Conservation (phyloP, 495 filamentous ascomycete species). For the Penicillium alfredii region DNA sequence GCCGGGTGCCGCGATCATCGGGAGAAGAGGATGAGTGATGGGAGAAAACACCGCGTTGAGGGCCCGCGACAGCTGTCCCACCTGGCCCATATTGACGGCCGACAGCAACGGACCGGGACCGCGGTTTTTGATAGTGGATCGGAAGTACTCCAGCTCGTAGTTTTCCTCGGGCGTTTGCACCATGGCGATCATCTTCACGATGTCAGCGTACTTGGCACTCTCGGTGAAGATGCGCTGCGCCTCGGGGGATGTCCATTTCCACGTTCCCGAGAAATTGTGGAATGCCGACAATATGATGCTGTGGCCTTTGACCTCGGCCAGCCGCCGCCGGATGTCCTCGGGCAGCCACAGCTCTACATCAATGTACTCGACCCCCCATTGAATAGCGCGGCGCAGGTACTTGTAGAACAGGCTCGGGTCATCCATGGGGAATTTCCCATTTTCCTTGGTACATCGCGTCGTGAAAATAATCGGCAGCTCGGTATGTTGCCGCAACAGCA, state of each 20-base stretch:
- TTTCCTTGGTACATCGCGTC: conserved; percentile 70
- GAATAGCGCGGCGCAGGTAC: conserved; percentile 70
- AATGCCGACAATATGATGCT: conserved; percentile 82
- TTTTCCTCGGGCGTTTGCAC: conserved; percentile 73
- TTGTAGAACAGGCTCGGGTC: conserved; percentile 66
- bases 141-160: conserved; percentile 83
- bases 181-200: conserved; percentile 84
- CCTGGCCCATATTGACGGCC: conserved; percentile 79
- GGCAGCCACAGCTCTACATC: conserved; percentile 84
- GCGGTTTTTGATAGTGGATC: conserved; percentile 65
- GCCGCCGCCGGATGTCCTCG: conserved; percentile 58
- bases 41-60: conserved; percentile 80
- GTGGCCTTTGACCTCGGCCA: conserved; percentile 65
- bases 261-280: conserved; percentile 76
- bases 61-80: conserved; percentile 72
- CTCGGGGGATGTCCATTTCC: conserved; percentile 70
- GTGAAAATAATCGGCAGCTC: conserved; percentile 85
- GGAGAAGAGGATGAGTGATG: conserved; percentile 76
- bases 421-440: conserved; percentile 78
- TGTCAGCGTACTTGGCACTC: conserved; percentile 69
- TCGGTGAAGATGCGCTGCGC: conserved; percentile 63
- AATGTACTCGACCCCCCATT: conserved; percentile 84
- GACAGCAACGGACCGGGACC: conserved; percentile 63
- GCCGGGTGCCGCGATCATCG: conserved; percentile 77
- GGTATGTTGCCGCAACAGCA: conserved; percentile 73